Conservation (phyloP, 2,329 filamentous ascomycete genomes). For the Coniella vitis region DNA sequence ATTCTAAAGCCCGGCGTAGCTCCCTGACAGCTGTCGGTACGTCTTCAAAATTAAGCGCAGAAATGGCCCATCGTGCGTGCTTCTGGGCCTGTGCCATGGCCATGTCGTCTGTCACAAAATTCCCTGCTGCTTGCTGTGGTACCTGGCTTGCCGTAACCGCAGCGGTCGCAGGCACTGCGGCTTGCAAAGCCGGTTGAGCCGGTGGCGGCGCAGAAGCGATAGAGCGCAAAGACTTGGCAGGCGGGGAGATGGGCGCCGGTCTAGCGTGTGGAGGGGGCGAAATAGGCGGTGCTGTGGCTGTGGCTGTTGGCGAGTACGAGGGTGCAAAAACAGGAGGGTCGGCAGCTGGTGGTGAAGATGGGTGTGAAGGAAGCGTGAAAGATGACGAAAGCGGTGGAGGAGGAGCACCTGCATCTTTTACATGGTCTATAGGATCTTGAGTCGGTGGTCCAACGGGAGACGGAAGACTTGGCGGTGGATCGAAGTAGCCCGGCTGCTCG, state of each 20-base stretch:
- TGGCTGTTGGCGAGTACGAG: conserved; percentile 21
- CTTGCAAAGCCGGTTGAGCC: conserved; percentile 1
- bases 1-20: conserved; percentile 64
- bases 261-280: conserved; percentile 18
- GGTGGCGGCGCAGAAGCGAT: conserved; percentile 11
- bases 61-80: conserved; percentile 95
- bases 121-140: conserved; percentile 15
- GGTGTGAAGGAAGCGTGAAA: conserved; percentile 22
- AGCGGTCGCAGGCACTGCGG: conserved; percentile 2
- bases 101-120: conserved; percentile 50
- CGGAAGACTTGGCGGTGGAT: conserved; percentile 17
- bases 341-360: conserved; percentile 18
- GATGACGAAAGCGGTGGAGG: conserved; percentile 27
- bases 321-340: conserved; percentile 20
- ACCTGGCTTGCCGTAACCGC: conserved; percentile 18
- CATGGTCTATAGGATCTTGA: conserved; percentile 21
- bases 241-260: conserved; percentile 15
- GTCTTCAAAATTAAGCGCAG: conserved; percentile 93
- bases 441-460: conserved; percentile 25
- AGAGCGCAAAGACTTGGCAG: conserved; percentile 16
- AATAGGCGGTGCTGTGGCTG: conserved; percentile 24
- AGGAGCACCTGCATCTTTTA: conserved; percentile 19
- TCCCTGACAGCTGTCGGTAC: conserved; percentile 84
- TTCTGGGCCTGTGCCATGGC: conserved; percentile 79
- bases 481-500: conserved; percentile 12